Conservation (phyloP, 495 filamentous ascomycete genomes). For the Pseudevernia furfuracea region DNA sequence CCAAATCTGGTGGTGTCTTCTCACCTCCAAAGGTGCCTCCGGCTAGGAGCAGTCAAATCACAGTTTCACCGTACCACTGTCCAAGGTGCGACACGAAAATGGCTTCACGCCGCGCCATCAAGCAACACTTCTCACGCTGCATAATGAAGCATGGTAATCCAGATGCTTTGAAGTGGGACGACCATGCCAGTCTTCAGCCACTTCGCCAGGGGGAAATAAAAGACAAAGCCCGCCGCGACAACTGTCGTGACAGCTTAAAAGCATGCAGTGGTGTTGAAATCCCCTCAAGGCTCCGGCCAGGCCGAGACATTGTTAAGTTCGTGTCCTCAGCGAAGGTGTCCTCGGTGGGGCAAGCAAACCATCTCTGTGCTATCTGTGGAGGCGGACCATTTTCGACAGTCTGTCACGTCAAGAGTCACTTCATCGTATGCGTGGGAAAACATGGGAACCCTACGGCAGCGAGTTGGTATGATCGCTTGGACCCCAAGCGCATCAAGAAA, state of each 20-base stretch:
- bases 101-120: fast-evolving
- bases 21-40: not conserved
- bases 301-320: not conserved
- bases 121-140: not conserved
- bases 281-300: not conserved
- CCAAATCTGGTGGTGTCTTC: not conserved
- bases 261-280: not conserved
- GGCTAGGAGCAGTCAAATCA: not conserved
- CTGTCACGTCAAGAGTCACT: not conserved
- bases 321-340: not conserved
- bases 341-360: not conserved
- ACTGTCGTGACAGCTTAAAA: not conserved
- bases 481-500: not conserved
- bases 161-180: not conserved
- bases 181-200: not conserved
- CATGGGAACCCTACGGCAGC: not conserved
- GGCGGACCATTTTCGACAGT: not conserved
- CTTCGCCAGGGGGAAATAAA: not conserved
- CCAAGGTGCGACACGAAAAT: not conserved
- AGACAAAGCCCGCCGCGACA: not conserved
- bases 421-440: not conserved
- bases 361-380: not conserved
- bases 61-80: not conserved
- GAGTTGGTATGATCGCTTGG: not conserved
- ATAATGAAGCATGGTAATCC: not conserved